A percentile compares a stretch with the other conserved stretches of the same genome.
Conservation (phyloP, 345 rosid genomes). For the Erodium maritimum region DNA sequence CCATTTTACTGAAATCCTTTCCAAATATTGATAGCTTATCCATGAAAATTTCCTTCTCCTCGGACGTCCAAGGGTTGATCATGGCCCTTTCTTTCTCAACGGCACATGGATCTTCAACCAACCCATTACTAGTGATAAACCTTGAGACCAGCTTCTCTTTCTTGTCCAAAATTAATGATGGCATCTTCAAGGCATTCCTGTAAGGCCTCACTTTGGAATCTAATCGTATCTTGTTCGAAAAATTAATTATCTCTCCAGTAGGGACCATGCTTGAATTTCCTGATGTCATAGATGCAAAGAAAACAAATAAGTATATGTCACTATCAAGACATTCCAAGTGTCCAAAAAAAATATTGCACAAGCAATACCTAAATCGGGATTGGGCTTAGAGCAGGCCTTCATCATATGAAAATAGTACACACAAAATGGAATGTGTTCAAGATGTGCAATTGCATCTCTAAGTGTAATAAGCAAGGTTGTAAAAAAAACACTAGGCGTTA, state of each 20-base stretch:
- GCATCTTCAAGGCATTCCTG: constrained; percentile 75
- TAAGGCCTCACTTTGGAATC: constrained; percentile 32
- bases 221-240: constrained; percentile 46
- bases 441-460: not conserved
- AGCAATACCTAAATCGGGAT: not conserved
- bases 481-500: too few relatives aligned
- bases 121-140: constrained; percentile 65
- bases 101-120: constrained; percentile 85
- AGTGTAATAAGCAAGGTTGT: too few relatives aligned
- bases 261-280: constrained; percentile 48
- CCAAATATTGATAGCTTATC: constrained; percentile 61
- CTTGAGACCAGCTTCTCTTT: constrained; percentile 50
- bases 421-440: not conserved
- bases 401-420: not conserved
- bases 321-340: not conserved
- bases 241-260: constrained; percentile 33
- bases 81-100: constrained; percentile 75
- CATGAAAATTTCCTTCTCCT: constrained; percentile 70
- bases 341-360: not conserved
- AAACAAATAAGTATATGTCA: not conserved
- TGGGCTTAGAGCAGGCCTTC: not conserved
- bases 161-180: constrained; percentile 70
- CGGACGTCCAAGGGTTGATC: constrained; percentile 82
- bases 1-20: constrained; percentile 77
- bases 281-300: constrained; percentile 22